Conservation (phyloP, 768 basidiomycete genomes). For the Sarcodon sp. region DNA sequence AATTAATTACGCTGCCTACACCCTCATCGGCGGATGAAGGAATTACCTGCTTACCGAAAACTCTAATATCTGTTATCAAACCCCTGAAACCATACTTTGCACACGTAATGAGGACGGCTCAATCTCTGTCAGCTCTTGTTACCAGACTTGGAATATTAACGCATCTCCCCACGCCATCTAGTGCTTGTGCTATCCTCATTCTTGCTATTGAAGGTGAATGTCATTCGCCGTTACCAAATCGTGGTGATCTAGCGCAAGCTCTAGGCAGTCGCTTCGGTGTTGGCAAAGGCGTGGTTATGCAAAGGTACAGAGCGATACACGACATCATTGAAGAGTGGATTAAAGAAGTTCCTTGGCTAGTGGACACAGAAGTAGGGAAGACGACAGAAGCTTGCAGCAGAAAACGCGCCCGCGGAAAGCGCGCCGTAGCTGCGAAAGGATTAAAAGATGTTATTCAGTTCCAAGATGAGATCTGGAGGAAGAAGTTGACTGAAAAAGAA, state of each 20-base stretch:
- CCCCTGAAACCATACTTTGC: conserved; percentile 5
- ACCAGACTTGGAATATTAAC: conserved; percentile 18
- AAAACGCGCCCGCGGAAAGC: conserved; percentile 49
- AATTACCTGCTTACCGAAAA: neutral
- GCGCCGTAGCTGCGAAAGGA: conserved; percentile 45
- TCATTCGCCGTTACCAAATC: conserved; percentile 34
- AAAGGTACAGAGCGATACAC: conserved; percentile 55
- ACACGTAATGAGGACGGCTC: conserved; percentile 9
- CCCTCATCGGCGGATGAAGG: conserved; percentile 3
- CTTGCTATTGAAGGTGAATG: conserved; percentile 60
- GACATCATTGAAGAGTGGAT: conserved; percentile 48
- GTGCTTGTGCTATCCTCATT: conserved; percentile 60
- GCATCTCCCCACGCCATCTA: conserved; percentile 26
- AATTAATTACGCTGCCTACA: neutral
- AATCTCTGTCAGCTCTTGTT: conserved; percentile 10
- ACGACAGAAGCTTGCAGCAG: conserved; percentile 28
- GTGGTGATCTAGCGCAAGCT: conserved; percentile 42
- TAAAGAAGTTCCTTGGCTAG: conserved; percentile 62
- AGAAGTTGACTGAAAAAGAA: conserved; percentile 21
- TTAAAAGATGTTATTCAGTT: conserved; percentile 60
- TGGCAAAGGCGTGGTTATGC: conserved; percentile 44
- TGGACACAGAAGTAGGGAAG: conserved; percentile 30
- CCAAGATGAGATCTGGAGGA: conserved; percentile 46
- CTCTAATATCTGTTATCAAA: conserved; percentile 8
- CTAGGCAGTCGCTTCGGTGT: conserved; percentile 40